Evolutionary conservation across 2,329 filamentous ascomycete species (phyloP), one percentile per base, ranked within the genome.

Genomic region (Claviceps lovelessii): DNA sequence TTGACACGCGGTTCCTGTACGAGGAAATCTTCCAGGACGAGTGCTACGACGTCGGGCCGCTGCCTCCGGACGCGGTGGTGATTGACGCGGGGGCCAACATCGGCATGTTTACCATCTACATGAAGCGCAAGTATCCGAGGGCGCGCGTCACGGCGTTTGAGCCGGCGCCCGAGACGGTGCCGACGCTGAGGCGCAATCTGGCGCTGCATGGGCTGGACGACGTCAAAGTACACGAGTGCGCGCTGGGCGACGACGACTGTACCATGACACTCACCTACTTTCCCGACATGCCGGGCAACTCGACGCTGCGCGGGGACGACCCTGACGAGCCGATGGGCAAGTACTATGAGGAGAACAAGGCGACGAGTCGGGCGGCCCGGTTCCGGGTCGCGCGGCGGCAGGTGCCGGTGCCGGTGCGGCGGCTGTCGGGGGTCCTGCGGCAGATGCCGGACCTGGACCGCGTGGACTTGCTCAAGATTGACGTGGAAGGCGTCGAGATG

Each of bases 401-500:
- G 33, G 47, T 64, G 2, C 37, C 56, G 5, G 58, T 64, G 8
- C 28, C 53, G 4, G 33, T 63, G 5, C 46, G 59, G 51, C 41
- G 56, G 33, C 59, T 64, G 4, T 62, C 63, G 4, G 49, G 52
- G 11, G 58, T 64, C 19, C 45, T 62, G 49, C 41, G 55, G 7
- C 17, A 49, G n/a, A 19, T 29, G 35, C 42, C 50, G 3, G 57
- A 53, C 15, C 28, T 62, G 29, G 49, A 49, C 11, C 51, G 54
- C 8, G 61, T 64, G 42, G 62, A 64, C 47, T 45, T 65, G n/a
- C 54, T 65, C 50, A 65, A 65, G 55, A 56, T 64, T 17, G 63
- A 65, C 42, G 62, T 65, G 6, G 63, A 64, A 53, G 59, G 61
- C 15, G 57, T 50, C 6, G 63, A 65, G 50, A 49, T 65, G 17